phyloP scores from a whole-genome alignment of 768 basidiomycete genomes.

The Pulveroboletus sp. region DNA sequence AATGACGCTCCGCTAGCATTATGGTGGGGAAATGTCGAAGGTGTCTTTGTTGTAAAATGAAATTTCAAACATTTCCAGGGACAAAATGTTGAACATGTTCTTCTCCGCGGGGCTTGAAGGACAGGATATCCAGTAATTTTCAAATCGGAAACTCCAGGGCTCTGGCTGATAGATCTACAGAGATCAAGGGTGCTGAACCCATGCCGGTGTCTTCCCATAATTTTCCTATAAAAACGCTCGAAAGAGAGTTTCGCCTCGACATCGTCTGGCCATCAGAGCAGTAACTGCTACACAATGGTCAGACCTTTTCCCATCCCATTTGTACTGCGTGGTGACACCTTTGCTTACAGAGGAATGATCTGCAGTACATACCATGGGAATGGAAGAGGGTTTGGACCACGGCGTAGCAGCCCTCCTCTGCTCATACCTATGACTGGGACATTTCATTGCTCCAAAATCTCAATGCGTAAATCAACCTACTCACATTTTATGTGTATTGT shows the following conservation, averaged over 20 bases:
- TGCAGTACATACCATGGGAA: slow-evolving; percentile 47
- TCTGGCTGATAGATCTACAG: slow-evolving; percentile 3
- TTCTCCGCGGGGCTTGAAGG: neutral
- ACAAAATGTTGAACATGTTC: neutral
- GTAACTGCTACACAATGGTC: slow-evolving; percentile 25
- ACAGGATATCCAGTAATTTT: neutral
- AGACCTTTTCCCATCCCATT: slow-evolving; percentile 27
- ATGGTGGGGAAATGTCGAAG: neutral
- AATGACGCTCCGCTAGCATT: neutral
- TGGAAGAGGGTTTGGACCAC: slow-evolving; percentile 41
- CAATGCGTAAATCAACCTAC: neutral
- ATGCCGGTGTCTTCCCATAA: slow-evolving; percentile 2
- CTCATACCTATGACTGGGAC: neutral
- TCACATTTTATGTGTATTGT: neutral
- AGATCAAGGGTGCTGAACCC: neutral
- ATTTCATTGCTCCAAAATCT: neutral
- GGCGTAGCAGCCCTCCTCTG: slow-evolving; percentile 11
- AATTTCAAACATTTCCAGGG: neutral
- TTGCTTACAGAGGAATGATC: slow-evolving; percentile 26
- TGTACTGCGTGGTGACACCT: slow-evolving; percentile 27
- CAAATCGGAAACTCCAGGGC: neutral
- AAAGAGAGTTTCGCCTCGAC: neutral
- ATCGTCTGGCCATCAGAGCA: slow-evolving; percentile 8
- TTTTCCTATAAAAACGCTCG: slow-evolving; percentile 8
- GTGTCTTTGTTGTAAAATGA: slow-evolving; percentile 2